Conservation (phyloP, 208 protist species). For the Leptomonas pyrrhocoris region DNA sequence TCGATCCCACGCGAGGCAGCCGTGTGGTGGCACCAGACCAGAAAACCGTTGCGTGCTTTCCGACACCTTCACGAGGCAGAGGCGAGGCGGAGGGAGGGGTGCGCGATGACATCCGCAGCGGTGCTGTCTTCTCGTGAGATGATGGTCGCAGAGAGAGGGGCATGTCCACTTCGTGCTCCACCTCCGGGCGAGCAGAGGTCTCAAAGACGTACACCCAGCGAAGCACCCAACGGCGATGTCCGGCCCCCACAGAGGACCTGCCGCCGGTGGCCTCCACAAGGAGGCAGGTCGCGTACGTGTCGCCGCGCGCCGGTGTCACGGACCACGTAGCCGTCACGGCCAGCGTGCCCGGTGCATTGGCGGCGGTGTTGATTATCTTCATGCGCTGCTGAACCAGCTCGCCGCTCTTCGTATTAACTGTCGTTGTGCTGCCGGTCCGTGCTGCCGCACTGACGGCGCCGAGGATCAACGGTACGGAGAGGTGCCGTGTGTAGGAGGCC, state of each 20-base stretch:
- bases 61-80: not conserved
- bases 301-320: constrained; percentile 10
- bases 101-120: not conserved
- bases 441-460: not conserved
- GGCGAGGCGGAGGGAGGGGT: too few relatives aligned
- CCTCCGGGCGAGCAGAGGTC: constrained; percentile 17
- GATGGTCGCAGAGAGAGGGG: constrained; percentile 21
- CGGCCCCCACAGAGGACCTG: not conserved
- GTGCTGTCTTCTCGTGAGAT: not conserved
- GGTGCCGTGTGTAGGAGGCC: not conserved
- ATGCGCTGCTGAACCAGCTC: not conserved
- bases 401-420: not conserved
- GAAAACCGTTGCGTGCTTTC: not conserved
- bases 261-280: not conserved
- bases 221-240: constrained; percentile 17
- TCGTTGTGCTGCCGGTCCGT: not conserved
- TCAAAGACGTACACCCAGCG: constrained; percentile 36
- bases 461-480: constrained; percentile 2
- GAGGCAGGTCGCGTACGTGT: constrained; percentile 28
- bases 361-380: not conserved
- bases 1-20: constrained; percentile 30
- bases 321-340: constrained; percentile 25
- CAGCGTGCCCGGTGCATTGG: not conserved
- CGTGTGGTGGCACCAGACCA: constrained; percentile 35
- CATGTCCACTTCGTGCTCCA: constrained; percentile 27